phyloP scores from a whole-genome alignment of 306 rosid species.

The Cyclanthera cordifolia region DNA sequence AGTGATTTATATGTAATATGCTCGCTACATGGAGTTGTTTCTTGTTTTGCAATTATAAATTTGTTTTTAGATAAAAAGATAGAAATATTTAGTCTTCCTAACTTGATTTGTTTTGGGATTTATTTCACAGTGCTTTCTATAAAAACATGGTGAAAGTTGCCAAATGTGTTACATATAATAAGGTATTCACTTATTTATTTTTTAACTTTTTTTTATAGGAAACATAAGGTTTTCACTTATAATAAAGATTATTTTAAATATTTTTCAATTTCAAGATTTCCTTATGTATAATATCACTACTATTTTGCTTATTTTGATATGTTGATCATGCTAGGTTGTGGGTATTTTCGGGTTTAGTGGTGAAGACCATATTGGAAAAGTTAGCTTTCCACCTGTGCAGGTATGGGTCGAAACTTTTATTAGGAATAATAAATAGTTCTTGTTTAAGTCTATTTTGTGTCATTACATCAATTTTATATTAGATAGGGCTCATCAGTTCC shows the following conservation, averaged over 20 bases:
- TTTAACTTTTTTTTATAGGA: no score
- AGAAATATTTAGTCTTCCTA: neutral
- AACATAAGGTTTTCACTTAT: constrained; percentile 27
- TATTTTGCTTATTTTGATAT: neutral
- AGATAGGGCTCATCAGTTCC: neutral
- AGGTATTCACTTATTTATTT: constrained; percentile 19
- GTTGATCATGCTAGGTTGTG: constrained; percentile 39
- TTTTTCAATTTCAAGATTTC: neutral
- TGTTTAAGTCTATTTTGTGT: neutral
- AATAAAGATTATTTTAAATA: no score
- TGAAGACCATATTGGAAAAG: constrained; percentile 94
- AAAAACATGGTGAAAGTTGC: constrained; percentile 65
- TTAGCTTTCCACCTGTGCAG: constrained; percentile 90
- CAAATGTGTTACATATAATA: constrained; percentile 76
- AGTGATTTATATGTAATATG: neutral
- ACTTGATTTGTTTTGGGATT: neutral
- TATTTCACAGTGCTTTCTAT: constrained; percentile 62
- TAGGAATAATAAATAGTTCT: neutral
- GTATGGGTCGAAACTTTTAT: constrained; percentile 23
- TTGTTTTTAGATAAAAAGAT: neutral
- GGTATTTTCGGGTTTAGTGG: constrained; percentile 85
- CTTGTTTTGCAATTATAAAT: neutral
- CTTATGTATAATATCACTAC: neutral
- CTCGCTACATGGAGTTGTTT: neutral
- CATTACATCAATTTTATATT: neutral